Evolutionary conservation across 345 rosid genomes (phyloP).

Genomic region (Salix koriyanagi): DNA sequence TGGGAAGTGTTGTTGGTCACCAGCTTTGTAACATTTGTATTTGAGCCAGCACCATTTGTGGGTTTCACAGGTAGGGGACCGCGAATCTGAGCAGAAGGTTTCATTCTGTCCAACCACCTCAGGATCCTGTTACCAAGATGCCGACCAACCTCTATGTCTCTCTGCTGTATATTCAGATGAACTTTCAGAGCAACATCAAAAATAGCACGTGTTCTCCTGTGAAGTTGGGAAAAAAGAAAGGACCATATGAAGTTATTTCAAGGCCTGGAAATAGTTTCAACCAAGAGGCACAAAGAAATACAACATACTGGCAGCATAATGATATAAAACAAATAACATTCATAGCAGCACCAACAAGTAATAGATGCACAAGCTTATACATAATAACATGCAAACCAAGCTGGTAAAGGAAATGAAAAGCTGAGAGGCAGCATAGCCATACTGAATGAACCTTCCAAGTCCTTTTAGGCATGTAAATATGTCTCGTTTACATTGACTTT

Average conservation of each 20-base stretch:
- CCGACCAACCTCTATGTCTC: slow-evolving; percentile 87
- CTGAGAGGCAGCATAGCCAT: neutral
- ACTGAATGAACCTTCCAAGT: neutral
- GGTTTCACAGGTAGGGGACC: slow-evolving; percentile 25
- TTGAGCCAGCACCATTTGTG: slow-evolving; percentile 23
- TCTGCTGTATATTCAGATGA: slow-evolving; percentile 66
- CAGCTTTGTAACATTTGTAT: slow-evolving; percentile 41
- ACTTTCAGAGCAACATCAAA: slow-evolving; percentile 64
- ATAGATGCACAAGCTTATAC: neutral
- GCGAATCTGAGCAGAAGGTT: slow-evolving; percentile 89
- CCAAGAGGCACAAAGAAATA: neutral
- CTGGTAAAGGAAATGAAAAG: neutral
- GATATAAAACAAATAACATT: neutral
- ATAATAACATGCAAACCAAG: neutral
- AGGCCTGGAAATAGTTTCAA: neutral
- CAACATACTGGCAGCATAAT: neutral
- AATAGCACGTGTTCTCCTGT: slow-evolving; percentile 56
- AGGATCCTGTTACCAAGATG: slow-evolving; percentile 86
- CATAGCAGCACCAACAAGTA: neutral
- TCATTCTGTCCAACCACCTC: slow-evolving; percentile 75
- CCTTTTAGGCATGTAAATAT: neutral
- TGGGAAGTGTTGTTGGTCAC: slow-evolving; percentile 27
- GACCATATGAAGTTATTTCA: neutral
- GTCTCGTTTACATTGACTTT: neutral
- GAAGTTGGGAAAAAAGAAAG: slow-evolving; percentile 4